Base-by-base conservation (phyloP, 352 stramenopile genomes). In the Blastocystis sp. region DNA sequence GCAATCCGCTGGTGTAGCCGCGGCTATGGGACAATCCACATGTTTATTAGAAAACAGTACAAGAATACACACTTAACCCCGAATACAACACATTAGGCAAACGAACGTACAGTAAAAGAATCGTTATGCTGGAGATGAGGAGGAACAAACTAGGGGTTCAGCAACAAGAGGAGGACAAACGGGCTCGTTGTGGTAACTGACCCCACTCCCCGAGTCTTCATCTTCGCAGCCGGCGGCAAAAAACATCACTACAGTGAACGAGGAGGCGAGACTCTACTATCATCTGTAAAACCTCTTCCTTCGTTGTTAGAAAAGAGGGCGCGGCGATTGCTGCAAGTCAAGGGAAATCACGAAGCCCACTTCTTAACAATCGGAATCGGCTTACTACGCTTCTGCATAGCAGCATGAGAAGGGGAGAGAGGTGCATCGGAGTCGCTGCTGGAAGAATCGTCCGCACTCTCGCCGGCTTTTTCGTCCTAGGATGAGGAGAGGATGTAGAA, bases 211-310 rank as follows among this genome's bases (percentile, higher is more conserved):
- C 42, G 29, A 29, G 9, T 51, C 48, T 16, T 34, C 27, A 44
- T 48, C 38, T n/a, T 56, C 24, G 38, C 32, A 44, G 21, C 8
- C 16, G 32, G 67, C 27, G 18, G 67, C 67, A 78, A 59, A 78
- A 57, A 61, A 78, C 67, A 78, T 78, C 67, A 78, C 67, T 78
- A 78, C 38, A 78, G 40, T n/a, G 24, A 34, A 59, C 46, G 21
- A 7, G 8, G 14, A 3, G 18, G 0, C 16, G 18, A 27, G 6
- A 27, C 3, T 11, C 16, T 59, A 78, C 67, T 78, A 38, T 78
- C 67, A 57, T 78, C 67, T 21, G 67, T 78, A 59, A 78, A 59
- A 9, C 67, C 67, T 14, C 67, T 42, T 8, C 67, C 67, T 78
- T 59, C 67, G 29, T 32, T 32, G 57, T 42, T 38, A 42, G 9